Evolutionary conservation across 495 filamentous ascomycete species (phyloP).

Genomic region (Podospora anserina): DNA sequence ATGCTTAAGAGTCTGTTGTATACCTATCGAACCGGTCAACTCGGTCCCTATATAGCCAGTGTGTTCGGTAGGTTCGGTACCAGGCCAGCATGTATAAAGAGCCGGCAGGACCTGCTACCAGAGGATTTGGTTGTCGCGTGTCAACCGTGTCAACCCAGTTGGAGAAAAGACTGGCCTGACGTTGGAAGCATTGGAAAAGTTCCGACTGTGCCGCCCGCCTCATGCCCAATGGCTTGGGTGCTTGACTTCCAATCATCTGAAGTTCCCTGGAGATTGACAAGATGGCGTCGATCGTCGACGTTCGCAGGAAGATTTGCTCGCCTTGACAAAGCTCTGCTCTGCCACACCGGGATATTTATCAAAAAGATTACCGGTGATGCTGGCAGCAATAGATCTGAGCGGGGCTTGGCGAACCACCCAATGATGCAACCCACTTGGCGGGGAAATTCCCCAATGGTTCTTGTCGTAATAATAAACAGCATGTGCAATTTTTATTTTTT

Average conservation of each 20-base stretch:
- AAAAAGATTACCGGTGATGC: neutral
- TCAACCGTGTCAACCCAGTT: neutral
- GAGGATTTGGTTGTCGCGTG: conserved; percentile 1
- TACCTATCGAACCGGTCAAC: neutral
- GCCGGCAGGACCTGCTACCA: conserved; percentile 1
- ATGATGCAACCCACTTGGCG: conserved; percentile 5
- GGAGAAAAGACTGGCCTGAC: neutral
- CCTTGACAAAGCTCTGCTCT: no score
- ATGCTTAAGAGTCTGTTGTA: neutral
- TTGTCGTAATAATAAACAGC: neutral
- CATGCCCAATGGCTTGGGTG: neutral
- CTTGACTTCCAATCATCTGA: conserved; percentile 14
- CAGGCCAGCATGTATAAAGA: neutral
- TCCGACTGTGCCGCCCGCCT: conserved; percentile 6
- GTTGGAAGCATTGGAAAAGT: conserved; percentile 3
- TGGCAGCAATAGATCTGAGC: conserved; percentile 3
- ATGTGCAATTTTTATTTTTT: neutral
- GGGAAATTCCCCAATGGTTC: neutral
- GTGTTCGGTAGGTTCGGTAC: neutral
- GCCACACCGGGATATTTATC: neutral
- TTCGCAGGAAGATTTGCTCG: neutral
- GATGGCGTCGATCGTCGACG: neutral
- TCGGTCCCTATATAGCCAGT: neutral
- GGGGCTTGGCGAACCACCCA: neutral
- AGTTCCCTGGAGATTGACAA: conserved; percentile 8